Conservation (phyloP, 176 grass and related monocot species). For the Calamus simplicifolius region DNA sequence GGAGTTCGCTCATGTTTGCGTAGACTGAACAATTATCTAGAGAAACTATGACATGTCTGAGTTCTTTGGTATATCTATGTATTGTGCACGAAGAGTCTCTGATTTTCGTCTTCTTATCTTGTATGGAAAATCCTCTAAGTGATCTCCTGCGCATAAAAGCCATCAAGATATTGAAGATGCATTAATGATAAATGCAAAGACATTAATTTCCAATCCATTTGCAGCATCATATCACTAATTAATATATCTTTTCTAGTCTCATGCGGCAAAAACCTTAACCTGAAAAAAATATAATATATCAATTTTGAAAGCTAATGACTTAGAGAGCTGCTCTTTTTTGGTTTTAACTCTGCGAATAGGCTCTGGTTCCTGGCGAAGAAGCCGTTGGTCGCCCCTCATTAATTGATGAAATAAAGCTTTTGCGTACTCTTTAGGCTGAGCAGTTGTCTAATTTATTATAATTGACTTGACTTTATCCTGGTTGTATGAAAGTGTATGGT, state of each 20-base stretch:
- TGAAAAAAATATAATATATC: no score
- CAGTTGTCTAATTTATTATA: no score
- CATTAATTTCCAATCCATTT: no score
- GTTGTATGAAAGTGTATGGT: no score
- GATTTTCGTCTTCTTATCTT: slow-evolving; percentile 61
- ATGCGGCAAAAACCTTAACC: no score
- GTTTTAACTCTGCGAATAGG: slow-evolving; percentile 4
- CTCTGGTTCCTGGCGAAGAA: no score
- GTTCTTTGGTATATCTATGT: slow-evolving; percentile 76
- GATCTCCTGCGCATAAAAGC: slow-evolving; percentile 30
- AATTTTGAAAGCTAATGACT: not conserved
- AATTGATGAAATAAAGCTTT: no score
- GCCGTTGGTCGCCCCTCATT: no score
- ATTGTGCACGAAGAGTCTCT: slow-evolving; percentile 83
- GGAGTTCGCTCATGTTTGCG: not conserved
- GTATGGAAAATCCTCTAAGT: slow-evolving; percentile 38
- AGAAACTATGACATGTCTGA: slow-evolving; percentile 27
- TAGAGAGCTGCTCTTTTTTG: not conserved
- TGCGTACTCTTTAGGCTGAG: no score
- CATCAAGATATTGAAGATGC: slow-evolving; percentile 5
- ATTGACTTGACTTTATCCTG: no score
- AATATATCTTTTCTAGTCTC: no score
- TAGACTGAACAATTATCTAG: not conserved
- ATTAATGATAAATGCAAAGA: not conserved
- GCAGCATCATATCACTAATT: no score